A percentile compares a stretch with the other conserved stretches of the same genome.
These are phyloP conservation scores for Xylaria curta DNA, from an alignment of 495 filamentous ascomycete genomes.

Conservation along the genomic window DNA sequence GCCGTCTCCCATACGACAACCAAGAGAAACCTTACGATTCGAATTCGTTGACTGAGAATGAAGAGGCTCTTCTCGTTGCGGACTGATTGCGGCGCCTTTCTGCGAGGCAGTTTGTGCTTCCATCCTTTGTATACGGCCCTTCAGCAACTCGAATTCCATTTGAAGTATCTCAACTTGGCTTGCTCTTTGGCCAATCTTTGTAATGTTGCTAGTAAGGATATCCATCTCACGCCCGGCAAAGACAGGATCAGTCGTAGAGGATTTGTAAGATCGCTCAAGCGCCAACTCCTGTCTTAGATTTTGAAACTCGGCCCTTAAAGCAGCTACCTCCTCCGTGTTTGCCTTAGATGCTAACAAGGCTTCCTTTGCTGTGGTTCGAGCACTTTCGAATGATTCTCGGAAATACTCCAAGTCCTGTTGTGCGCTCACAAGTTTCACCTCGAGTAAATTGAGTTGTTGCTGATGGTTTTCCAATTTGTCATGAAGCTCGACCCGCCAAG, in stretches of 20 bases:
- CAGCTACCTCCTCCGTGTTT: constrained; percentile 27
- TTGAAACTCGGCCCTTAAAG: constrained; percentile 31
- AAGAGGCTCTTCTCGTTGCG: constrained; percentile 4
- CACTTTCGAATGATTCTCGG: constrained; percentile 18
- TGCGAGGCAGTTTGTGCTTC: constrained; percentile 28
- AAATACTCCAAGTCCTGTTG: neutral
- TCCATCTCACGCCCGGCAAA: constrained; percentile 46
- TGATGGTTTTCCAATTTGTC: constrained; percentile 22
- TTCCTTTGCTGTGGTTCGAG: constrained; percentile 16
- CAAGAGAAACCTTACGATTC: neutral
- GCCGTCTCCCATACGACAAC: neutral
- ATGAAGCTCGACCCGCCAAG: constrained; percentile 10
- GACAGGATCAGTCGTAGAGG: constrained; percentile 19
- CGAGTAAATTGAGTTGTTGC: constrained; percentile 17
- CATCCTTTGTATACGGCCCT: constrained; percentile 41
- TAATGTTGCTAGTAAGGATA: constrained; percentile 45
- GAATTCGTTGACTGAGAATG: neutral
- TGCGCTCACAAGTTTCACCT: constrained; percentile 6
- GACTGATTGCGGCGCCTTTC: neutral
- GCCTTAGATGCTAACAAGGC: constrained; percentile 15
- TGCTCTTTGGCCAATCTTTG: constrained; percentile 45
- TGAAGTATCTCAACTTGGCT: constrained; percentile 49
- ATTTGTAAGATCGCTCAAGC: constrained; percentile 27
- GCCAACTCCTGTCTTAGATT: constrained; percentile 41
- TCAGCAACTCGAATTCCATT: constrained; percentile 50